These are phyloP conservation scores for Magnaporthiopsis incrustans DNA, from an alignment of 2,329 filamentous ascomycete species.

Conservation along the genomic window DNA sequence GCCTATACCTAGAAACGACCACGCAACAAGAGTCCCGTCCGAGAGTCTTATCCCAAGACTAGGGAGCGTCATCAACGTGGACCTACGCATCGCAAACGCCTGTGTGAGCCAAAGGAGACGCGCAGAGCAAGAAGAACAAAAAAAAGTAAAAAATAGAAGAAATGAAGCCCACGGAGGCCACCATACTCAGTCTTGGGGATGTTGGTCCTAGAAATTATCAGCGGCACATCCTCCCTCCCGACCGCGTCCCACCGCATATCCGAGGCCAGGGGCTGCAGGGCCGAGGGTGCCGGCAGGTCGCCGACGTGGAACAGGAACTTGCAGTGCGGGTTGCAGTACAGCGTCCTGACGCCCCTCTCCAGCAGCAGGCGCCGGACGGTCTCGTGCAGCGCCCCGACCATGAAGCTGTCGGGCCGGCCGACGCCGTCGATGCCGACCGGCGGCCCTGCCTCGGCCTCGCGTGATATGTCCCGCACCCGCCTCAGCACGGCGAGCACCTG, in stretches of 20 bases:
- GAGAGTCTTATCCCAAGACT: conserved; percentile 37
- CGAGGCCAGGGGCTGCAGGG: conserved; percentile 24
- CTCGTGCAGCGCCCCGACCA: conserved; percentile 35
- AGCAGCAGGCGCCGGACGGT: conserved; percentile 22
- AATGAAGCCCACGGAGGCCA: conserved; percentile 15
- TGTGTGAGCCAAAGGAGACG: not conserved
- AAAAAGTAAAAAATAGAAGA: not conserved
- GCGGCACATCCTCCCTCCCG: conserved; percentile 40
- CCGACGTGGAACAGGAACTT: conserved; percentile 52
- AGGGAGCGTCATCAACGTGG: conserved; percentile 35
- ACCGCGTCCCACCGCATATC: conserved; percentile 50
- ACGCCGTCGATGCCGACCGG: conserved; percentile 16
- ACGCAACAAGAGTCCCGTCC: conserved; percentile 47
- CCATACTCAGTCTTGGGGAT: conserved; percentile 46
- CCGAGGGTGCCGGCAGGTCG: conserved; percentile 28
- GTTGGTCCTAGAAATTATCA: conserved; percentile 46
- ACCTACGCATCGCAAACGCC: conserved; percentile 19
- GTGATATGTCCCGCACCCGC: conserved; percentile 19
- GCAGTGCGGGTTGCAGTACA: conserved; percentile 32
- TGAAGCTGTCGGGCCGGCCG: conserved; percentile 22
- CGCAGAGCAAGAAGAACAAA: not conserved
- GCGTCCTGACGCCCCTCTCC: conserved; percentile 14
- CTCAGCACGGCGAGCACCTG: conserved; percentile 25
- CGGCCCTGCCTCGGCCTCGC: conserved; percentile 14
- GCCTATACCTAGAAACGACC: conserved; percentile 48